phyloP scores from a whole-genome alignment of 345 rosid genomes.

The Arabidopsis arenosa region DNA sequence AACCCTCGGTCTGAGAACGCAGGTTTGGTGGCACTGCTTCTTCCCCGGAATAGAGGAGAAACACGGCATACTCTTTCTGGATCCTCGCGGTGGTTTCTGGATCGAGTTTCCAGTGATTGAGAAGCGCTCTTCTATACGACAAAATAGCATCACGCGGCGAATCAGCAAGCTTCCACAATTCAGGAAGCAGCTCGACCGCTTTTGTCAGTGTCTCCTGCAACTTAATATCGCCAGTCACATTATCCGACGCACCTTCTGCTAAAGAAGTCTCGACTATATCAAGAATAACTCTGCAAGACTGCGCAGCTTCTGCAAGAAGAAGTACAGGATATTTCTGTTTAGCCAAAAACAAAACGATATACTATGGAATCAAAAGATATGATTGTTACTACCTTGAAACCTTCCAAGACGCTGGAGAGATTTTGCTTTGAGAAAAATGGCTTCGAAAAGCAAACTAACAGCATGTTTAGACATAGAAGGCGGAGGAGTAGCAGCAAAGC shows the following conservation, averaged over 20 bases:
- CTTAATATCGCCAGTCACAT: constrained; percentile 70
- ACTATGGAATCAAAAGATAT: not conserved
- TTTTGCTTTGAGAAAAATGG: constrained; percentile 78
- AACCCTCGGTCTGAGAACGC: constrained; percentile 65
- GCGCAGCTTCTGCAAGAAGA: constrained; percentile 84
- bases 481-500: constrained; percentile 51
- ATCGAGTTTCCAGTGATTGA: constrained; percentile 74
- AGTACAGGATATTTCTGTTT: not conserved
- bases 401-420: constrained; percentile 74
- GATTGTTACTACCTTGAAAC: constrained; percentile 58
- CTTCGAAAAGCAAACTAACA: constrained; percentile 77
- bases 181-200: constrained; percentile 88
- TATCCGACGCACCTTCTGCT: constrained; percentile 74
- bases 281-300: constrained; percentile 77
- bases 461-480: constrained; percentile 70
- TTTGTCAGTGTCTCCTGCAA: constrained; percentile 73
- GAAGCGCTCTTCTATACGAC: constrained; percentile 75
- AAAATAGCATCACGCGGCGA: constrained; percentile 63
- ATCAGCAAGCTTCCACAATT: constrained; percentile 78
- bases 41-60: constrained; percentile 80
- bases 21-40: constrained; percentile 81
- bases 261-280: constrained; percentile 81
- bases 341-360: not conserved
- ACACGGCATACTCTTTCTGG: constrained; percentile 75
- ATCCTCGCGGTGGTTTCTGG: constrained; percentile 64